Percentiles rank a stretch among this genome's conserved stretches.
These are phyloP conservation scores for Mollisiaceae sp. DNA, from an alignment of 2,329 filamentous ascomycete species.

Conservation along the genomic window DNA sequence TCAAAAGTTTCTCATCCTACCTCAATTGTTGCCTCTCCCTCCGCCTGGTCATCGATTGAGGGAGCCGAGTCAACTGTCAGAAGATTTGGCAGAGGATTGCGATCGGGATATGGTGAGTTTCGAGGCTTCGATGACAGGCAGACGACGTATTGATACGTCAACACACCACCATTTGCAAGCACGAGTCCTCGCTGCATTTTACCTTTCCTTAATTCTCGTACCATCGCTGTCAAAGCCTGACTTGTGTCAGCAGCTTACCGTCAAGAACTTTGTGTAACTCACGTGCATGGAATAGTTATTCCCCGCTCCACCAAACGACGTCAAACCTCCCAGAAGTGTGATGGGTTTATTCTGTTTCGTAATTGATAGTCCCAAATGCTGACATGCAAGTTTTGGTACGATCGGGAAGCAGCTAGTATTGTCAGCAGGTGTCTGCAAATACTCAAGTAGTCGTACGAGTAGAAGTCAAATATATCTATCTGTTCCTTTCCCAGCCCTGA, in stretches of 20 bases:
- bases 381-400: constrained; percentile 68
- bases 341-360: constrained; percentile 54
- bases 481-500: constrained; percentile 55
- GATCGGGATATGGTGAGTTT: constrained; percentile 51
- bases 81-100: constrained; percentile 51
- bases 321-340: constrained; percentile 68
- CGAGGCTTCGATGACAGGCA: constrained; percentile 56
- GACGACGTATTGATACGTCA: constrained; percentile 69
- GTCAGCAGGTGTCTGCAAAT: constrained; percentile 11
- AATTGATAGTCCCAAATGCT: constrained; percentile 61
- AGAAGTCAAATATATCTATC: constrained; percentile 67
- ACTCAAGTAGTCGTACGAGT: constrained; percentile 52
- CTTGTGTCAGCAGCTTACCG: not conserved
- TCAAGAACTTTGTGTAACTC: constrained; percentile 31
- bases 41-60: constrained; percentile 47
- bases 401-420: constrained; percentile 67
- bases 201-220: constrained; percentile 54
- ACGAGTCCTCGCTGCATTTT: constrained; percentile 58
- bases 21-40: constrained; percentile 59
- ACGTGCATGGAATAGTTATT: constrained; percentile 76
- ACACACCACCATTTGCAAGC: constrained; percentile 67
- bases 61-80: constrained; percentile 49
- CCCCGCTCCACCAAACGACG: constrained; percentile 71
- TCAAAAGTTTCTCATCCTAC: constrained; percentile 43
- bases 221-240: constrained; percentile 59